A percentile compares a stretch with the other conserved stretches of the same genome.
Evolutionary conservation across 2,329 filamentous ascomycete genomes (phyloP).

Genomic region (Penicillium sumatraense): DNA sequence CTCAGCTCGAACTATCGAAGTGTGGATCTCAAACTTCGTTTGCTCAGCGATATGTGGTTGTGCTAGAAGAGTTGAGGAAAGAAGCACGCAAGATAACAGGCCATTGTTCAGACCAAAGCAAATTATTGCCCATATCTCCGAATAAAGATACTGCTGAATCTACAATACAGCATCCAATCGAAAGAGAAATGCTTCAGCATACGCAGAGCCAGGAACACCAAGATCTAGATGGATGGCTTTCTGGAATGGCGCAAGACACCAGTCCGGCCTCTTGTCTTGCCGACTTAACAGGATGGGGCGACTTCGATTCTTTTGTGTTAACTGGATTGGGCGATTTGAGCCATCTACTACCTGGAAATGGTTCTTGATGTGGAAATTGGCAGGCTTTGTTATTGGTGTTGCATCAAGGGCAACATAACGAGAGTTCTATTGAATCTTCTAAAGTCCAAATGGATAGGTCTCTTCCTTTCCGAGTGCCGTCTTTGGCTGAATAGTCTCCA

Average conservation of each 20-base stretch:
- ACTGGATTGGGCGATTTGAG: conserved; percentile 24
- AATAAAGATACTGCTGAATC: not conserved
- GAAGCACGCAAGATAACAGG: conserved; percentile 20
- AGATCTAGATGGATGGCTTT: conserved; percentile 10
- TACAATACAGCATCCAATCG: not conserved
- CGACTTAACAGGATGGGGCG: conserved; percentile 32
- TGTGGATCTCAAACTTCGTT: conserved; percentile 47
- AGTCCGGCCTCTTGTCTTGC: conserved; percentile 20
- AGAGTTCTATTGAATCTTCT: not conserved
- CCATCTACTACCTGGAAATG: conserved; percentile 8
- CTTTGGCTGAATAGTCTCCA: conserved; percentile 53
- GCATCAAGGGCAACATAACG: not conserved
- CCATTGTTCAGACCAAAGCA: not conserved
- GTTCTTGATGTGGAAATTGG: not conserved
- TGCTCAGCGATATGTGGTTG: conserved; percentile 48
- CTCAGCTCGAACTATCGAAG: conserved; percentile 46
- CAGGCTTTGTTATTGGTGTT: not conserved
- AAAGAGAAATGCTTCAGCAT: not conserved
- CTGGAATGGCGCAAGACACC: conserved; percentile 14
- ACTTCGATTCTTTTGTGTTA: conserved; percentile 34
- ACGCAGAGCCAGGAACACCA: not conserved
- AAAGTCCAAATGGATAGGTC: conserved; percentile 59
- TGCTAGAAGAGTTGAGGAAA: conserved; percentile 44
- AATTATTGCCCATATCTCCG: not conserved
- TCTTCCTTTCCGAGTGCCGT: conserved; percentile 50